Conservation (phyloP, 495 filamentous ascomycete genomes). For the Letharia lupina region DNA sequence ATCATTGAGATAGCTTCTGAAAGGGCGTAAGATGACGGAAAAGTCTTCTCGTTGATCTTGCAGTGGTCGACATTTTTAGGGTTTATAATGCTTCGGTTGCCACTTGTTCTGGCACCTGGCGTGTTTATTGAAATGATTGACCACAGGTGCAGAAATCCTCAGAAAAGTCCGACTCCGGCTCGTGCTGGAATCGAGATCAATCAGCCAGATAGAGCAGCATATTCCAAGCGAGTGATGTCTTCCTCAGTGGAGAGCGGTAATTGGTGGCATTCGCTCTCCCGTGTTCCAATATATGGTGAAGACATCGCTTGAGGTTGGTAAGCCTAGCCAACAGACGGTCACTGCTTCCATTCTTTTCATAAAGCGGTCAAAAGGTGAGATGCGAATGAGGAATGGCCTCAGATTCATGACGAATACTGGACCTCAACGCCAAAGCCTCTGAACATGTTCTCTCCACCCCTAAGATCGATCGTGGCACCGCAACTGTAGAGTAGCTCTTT, state of each 20-base stretch:
- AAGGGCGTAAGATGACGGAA: neutral
- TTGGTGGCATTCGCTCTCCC: neutral
- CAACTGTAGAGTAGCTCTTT: conserved; percentile 91
- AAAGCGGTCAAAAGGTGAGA: neutral
- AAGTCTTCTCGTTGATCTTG: neutral
- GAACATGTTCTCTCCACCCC: conserved; percentile 59
- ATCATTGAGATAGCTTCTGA: neutral
- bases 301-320: neutral
- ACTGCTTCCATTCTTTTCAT: no score
- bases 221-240: neutral
- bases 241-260: neutral
- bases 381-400: neutral
- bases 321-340: neutral
- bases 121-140: neutral
- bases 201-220: neutral
- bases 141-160: neutral
- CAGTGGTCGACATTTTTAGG: neutral
- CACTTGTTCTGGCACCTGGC: neutral
- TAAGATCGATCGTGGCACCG: conserved; percentile 69
- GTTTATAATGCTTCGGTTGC: neutral
- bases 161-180: neutral
- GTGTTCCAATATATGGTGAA: neutral
- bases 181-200: neutral
- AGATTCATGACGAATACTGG: conserved; percentile 76
- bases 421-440: conserved; percentile 77